Conservation (phyloP, 768 basidiomycete species). For the Exidia glandulosa region DNA sequence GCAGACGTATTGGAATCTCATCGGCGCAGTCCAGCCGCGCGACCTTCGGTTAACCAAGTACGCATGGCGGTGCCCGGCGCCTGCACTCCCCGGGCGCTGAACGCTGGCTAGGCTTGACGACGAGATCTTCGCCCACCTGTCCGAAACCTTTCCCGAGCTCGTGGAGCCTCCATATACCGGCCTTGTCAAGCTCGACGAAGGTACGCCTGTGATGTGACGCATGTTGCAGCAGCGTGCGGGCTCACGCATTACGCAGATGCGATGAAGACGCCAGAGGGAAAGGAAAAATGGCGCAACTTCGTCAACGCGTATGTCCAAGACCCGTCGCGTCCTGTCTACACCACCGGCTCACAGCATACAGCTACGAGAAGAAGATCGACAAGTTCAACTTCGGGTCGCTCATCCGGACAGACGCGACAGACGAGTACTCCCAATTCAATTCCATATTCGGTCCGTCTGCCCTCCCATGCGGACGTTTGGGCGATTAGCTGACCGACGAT, state of each 20-base stretch:
- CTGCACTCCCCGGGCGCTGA: neutral
- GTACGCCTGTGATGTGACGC: no score
- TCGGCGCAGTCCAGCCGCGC: constrained; percentile 68
- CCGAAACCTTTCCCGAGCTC: constrained; percentile 73
- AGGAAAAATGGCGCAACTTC: constrained; percentile 85
- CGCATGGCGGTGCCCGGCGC: constrained; percentile 8
- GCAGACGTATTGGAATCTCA: constrained; percentile 91
- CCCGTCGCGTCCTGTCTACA: neutral
- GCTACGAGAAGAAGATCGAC: constrained; percentile 82
- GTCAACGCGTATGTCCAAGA: constrained; percentile 48
- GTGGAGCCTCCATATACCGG: constrained; percentile 25
- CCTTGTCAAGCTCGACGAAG: constrained; percentile 64
- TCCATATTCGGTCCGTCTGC: constrained; percentile 74
- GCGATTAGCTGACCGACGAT: neutral
- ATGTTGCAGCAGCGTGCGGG: no score
- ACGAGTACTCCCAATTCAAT: constrained; percentile 85
- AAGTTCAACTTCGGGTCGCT: constrained; percentile 97
- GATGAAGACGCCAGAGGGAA: constrained; percentile 83
- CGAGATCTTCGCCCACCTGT: constrained; percentile 74
- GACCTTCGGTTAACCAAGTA: constrained; percentile 78
- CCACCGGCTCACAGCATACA: constrained; percentile 17
- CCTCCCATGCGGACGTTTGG: constrained; percentile 3
- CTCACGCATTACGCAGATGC: no score
- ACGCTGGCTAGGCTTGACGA: constrained; percentile 58
- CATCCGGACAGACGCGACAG: constrained; percentile 65